Evolutionary conservation across 129 eudicot genomes (phyloP).

Genomic region (Flaveria bidentis): DNA sequence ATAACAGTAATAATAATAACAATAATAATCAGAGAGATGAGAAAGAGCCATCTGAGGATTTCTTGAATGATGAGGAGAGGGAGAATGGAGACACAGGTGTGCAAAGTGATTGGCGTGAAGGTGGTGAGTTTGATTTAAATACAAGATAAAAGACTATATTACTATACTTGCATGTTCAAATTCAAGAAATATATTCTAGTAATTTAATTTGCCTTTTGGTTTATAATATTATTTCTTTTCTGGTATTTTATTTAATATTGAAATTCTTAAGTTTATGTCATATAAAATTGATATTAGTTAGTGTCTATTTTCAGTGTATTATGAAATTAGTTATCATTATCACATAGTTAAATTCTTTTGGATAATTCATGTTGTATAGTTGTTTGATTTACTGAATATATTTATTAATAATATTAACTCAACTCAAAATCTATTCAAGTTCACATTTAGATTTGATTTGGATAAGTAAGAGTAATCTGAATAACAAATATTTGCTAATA

Average conservation of each 20-base stretch:
- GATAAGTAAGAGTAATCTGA: no score
- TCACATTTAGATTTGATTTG: no score
- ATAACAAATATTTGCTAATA: no score
- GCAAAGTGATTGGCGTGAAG: constrained; percentile 74
- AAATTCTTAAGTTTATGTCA: neutral
- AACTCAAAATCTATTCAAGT: no score
- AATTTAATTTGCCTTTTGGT: constrained; percentile 20
- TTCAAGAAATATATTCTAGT: constrained; percentile 8
- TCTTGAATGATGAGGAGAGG: constrained; percentile 47
- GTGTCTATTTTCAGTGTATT: neutral
- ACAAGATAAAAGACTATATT: constrained; percentile 39
- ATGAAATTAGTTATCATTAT: neutral
- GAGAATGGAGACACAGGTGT: constrained; percentile 71
- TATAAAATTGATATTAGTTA: neutral
- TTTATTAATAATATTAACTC: no score
- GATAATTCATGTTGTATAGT: no score
- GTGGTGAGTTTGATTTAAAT: constrained; percentile 87
- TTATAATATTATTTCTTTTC: neutral
- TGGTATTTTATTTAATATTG: constrained; percentile 16
- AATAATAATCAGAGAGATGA: constrained; percentile 43
- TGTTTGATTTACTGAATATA: no score
- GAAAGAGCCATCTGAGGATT: constrained; percentile 47
- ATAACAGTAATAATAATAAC: constrained; percentile 13
- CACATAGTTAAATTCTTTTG: no score
- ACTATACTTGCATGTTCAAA: constrained; percentile 22